Conservation (phyloP, 352 stramenopile species). For the Pythium grandisporangium region DNA sequence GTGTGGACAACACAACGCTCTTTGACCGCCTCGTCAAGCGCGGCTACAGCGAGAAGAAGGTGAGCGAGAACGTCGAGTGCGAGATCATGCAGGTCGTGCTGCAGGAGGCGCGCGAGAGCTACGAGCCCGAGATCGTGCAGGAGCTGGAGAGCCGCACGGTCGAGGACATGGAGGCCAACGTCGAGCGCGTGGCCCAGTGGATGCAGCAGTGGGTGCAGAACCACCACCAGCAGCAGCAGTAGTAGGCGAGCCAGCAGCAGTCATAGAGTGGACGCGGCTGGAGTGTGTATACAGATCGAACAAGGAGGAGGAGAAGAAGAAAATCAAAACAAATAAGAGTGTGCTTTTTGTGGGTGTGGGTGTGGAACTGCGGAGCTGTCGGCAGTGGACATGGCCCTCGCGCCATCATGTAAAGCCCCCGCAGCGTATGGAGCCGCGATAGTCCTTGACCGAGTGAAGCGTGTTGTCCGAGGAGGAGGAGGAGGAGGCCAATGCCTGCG, state of each 20-base stretch:
- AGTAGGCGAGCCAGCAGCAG: too few species aligned
- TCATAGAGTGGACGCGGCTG: neutral
- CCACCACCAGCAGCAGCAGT: conserved; percentile 21
- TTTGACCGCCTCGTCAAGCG: conserved; percentile 81
- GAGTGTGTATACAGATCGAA: too few species aligned
- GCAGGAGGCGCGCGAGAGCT: conserved; percentile 93
- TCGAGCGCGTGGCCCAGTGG: conserved; percentile 89
- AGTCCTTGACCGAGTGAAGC: conserved; percentile 11
- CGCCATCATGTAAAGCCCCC: too few species aligned
- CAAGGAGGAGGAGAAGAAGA: too few species aligned
- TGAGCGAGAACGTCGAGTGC: conserved; percentile 94
- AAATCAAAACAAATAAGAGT: too few species aligned
- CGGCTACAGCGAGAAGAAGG: conserved; percentile 95
- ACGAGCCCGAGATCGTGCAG: conserved; percentile 93
- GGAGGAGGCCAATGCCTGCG: neutral
- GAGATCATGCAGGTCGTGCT: conserved; percentile 99
- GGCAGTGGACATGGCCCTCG: too few species aligned
- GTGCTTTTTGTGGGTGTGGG: too few species aligned
- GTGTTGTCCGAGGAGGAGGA: conserved; percentile 2
- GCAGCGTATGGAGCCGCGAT: conserved; percentile 10
- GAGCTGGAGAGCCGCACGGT: conserved; percentile 91
- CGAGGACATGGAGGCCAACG: conserved; percentile 95
- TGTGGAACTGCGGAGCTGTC: too few species aligned
- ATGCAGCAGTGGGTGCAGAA: conserved; percentile 87
- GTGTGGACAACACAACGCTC: conserved; percentile 90